Evolutionary conservation across 305 asterid genomes (phyloP).

Genomic region (Petunia hybrid): DNA sequence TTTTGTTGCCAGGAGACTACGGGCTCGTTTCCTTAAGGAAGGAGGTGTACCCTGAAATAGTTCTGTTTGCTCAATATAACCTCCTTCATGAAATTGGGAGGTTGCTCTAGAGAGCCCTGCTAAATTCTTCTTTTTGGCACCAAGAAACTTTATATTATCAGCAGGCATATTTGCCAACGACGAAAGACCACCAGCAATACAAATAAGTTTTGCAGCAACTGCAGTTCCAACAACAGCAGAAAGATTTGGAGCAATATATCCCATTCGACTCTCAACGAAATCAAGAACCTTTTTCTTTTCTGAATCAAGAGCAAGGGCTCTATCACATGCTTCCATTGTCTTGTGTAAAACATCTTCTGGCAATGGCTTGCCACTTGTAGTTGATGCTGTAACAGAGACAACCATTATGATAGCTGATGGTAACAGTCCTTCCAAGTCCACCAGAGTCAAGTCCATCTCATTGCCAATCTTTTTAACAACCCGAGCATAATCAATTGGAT

Average conservation of each 20-base stretch:
- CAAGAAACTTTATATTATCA: conserved; percentile 85
- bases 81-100: conserved; percentile 78
- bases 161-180: conserved; percentile 89
- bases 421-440: conserved; percentile 86
- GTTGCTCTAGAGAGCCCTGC: conserved; percentile 90
- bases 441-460: conserved; percentile 81
- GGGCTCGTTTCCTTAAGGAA: conserved; percentile 76
- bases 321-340: conserved; percentile 81
- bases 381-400: conserved; percentile 87
- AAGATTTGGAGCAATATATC: conserved; percentile 88
- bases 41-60: conserved; percentile 82
- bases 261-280: conserved; percentile 45
- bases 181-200: conserved; percentile 87
- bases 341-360: conserved; percentile 79
- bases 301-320: conserved; percentile 75
- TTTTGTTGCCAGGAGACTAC: conserved; percentile 83
- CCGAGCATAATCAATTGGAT: conserved; percentile 89
- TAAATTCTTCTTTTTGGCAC: conserved; percentile 78
- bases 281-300: conserved; percentile 82
- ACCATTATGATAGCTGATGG: conserved; percentile 94
- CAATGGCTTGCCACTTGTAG: conserved; percentile 91
- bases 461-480: conserved; percentile 83
- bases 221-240: conserved; percentile 91
- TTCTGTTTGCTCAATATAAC: conserved; percentile 77
- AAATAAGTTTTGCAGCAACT: conserved; percentile 91